Evolutionary conservation across 2,329 filamentous ascomycete species (phyloP), one percentile per base, ranked within the genome.

Genomic region (Colletotrichum sansevieriae): DNA sequence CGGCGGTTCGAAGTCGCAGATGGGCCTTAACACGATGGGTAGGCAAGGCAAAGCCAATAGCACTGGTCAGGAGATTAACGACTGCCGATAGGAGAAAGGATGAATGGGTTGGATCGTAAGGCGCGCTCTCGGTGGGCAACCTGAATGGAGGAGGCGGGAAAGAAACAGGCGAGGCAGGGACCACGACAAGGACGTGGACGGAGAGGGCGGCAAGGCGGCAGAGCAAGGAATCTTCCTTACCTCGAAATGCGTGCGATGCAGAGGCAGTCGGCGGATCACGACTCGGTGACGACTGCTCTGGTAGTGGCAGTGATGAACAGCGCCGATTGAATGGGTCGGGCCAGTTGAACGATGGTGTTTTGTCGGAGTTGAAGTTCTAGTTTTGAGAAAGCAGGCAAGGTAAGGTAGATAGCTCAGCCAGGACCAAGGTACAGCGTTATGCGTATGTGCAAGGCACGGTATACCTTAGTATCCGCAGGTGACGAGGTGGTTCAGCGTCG

Each of bases 1-100:
- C 41, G 54, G 58, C 46, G 37, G 41, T 46, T 54, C 35, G 54
- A 52, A 47, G 65, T 54, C 62, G 61, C 54, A 65, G 35, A 35
- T 44, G 25, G 57, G 43, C 29, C 57, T 39, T 39, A 44, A 13
- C 29, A 20, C 9, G 33, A 29, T 29, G 29, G 8, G 52, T 13
- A 41, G 22, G 13, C 39, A 57, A 57, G 39, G 54, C 39, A 44
- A 49, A 22, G 46, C 22, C 46, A 7, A 11, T 12, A 25, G 18
- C n/a, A 49, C 52, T 56, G 3, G 18, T 13, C 35, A 56, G 20
- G 43, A 20, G 3, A 20, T 56, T 22, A 39, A 41, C 39, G 25
- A 56, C 35, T 56, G 35, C 33, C 12, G 13, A 41, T 37, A 35
- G 11, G 35, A 37, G 35, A 56, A 18, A 37, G 35, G 22, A 33